These are phyloP conservation scores for Lotus japonicus DNA, from an alignment of 306 rosid genomes.

Conservation along the genomic window DNA sequence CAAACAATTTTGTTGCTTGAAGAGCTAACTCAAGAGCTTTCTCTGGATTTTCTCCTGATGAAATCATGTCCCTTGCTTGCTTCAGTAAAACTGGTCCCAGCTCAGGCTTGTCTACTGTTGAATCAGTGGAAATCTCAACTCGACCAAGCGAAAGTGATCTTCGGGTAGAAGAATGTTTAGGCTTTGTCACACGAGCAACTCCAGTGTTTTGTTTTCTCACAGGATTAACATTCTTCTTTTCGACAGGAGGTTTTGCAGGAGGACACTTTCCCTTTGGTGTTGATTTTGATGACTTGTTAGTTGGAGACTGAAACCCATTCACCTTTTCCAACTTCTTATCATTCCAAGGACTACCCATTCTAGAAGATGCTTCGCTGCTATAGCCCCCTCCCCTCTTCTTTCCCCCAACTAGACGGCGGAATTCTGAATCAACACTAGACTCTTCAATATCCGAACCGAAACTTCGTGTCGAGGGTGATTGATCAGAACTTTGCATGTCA, in stretches of 20 bases:
- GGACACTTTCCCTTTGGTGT: constrained; percentile 37
- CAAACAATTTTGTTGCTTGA: constrained; percentile 62
- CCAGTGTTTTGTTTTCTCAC: constrained; percentile 39
- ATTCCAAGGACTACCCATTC: constrained; percentile 25
- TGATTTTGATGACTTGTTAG: constrained; percentile 35
- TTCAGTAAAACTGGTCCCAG: constrained; percentile 63
- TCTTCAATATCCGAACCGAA: constrained; percentile 57
- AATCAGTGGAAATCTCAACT: constrained; percentile 24
- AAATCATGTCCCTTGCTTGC: constrained; percentile 79
- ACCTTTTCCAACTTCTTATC: constrained; percentile 31
- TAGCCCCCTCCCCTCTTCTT: constrained; percentile 43
- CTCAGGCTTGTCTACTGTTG: constrained; percentile 44
- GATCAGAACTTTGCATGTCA: constrained; percentile 72
- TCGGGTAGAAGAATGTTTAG: constrained; percentile 26
- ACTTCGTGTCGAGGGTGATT: constrained; percentile 58
- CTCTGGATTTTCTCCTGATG: constrained; percentile 54
- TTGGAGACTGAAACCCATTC: constrained; percentile 30
- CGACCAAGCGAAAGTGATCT: constrained; percentile 34
- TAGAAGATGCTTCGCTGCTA: constrained; percentile 37
- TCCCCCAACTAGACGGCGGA: constrained; percentile 61
- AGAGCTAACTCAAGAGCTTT: constrained; percentile 77
- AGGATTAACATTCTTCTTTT: constrained; percentile 35
- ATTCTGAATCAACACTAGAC: constrained; percentile 67
- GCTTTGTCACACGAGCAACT: constrained; percentile 26
- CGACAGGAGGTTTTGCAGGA: constrained; percentile 49